Evolutionary conservation across 345 rosid species (phyloP).

Genomic region (Brassica cretica): DNA sequence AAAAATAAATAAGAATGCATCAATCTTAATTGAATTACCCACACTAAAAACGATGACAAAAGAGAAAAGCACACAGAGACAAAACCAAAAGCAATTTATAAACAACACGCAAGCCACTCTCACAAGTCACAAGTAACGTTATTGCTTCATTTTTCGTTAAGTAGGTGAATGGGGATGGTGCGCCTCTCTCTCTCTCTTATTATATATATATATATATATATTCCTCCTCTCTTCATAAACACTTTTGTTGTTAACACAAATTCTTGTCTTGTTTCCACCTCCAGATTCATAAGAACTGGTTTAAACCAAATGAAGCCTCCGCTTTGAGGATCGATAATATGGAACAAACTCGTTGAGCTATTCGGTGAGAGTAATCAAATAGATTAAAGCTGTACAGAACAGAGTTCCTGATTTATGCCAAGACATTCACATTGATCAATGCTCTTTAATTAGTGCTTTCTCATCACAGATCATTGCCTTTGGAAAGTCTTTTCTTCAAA

Average conservation of each 20-base stretch:
- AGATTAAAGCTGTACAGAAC: slow-evolving; percentile 11
- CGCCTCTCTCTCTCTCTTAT: not conserved
- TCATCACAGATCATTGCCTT: not conserved
- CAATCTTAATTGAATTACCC: no score
- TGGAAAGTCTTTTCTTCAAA: not conserved
- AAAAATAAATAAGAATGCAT: no score
- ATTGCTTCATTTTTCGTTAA: no score
- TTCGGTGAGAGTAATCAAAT: slow-evolving; percentile 42
- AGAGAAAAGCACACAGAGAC: no score
- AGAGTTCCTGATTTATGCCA: not conserved
- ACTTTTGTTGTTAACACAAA: not conserved
- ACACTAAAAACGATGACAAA: no score
- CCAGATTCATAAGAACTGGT: slow-evolving; percentile 88
- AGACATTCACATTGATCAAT: not conserved
- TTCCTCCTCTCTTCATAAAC: slow-evolving; percentile 1
- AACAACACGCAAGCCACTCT: no score
- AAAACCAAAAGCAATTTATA: no score
- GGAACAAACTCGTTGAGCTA: slow-evolving; percentile 48
- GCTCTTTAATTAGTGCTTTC: not conserved
- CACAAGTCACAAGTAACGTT: no score
- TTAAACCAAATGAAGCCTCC: slow-evolving; percentile 79
- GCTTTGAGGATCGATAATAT: slow-evolving; percentile 61
- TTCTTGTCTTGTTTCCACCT: slow-evolving; percentile 14
- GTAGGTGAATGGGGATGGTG: slow-evolving; percentile 56
- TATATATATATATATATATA: not conserved